phyloP scores from a whole-genome alignment of 495 filamentous ascomycete species.

The Chlorociboria aeruginascens region DNA sequence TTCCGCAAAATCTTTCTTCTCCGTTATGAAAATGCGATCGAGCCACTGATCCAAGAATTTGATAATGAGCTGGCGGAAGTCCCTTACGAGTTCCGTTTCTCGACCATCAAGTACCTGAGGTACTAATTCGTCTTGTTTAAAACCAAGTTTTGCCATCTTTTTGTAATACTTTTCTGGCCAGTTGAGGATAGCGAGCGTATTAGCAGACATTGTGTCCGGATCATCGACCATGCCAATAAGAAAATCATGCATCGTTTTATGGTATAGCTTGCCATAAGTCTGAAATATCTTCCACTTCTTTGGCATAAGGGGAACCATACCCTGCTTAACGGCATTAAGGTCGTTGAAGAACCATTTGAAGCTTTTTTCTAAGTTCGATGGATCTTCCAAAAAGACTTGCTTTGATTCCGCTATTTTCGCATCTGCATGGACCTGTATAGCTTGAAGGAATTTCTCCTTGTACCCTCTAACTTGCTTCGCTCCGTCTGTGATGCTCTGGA shows the following conservation, averaged over 20 bases:
- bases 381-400: slow-evolving; percentile 67
- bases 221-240: slow-evolving; percentile 72
- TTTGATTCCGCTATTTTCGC: slow-evolving; percentile 63
- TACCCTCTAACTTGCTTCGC: slow-evolving; percentile 89
- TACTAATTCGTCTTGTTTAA: slow-evolving; percentile 54
- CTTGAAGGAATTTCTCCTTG: slow-evolving; percentile 84
- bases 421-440: slow-evolving; percentile 61
- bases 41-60: slow-evolving; percentile 96
- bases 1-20: slow-evolving; percentile 66
- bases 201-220: slow-evolving; percentile 58
- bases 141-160: slow-evolving; percentile 86
- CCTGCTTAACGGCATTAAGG: slow-evolving; percentile 77
- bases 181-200: slow-evolving; percentile 81
- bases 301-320: slow-evolving; percentile 81
- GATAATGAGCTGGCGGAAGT: slow-evolving; percentile 91
- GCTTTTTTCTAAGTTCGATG: slow-evolving; percentile 70
- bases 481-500: slow-evolving; percentile 88
- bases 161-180: slow-evolving; percentile 94
- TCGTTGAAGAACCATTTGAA: slow-evolving; percentile 97
- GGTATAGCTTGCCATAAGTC: slow-evolving; percentile 82
- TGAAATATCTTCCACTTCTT: slow-evolving; percentile 96
- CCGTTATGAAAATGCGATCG: slow-evolving; percentile 71
- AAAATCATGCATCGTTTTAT: slow-evolving; percentile 89
- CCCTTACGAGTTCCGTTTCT: slow-evolving; percentile 76
- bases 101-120: slow-evolving; percentile 82